These are phyloP conservation scores for Hymenoscyphus albidus DNA, from an alignment of 2,329 filamentous ascomycete genomes.

Conservation along the genomic window DNA sequence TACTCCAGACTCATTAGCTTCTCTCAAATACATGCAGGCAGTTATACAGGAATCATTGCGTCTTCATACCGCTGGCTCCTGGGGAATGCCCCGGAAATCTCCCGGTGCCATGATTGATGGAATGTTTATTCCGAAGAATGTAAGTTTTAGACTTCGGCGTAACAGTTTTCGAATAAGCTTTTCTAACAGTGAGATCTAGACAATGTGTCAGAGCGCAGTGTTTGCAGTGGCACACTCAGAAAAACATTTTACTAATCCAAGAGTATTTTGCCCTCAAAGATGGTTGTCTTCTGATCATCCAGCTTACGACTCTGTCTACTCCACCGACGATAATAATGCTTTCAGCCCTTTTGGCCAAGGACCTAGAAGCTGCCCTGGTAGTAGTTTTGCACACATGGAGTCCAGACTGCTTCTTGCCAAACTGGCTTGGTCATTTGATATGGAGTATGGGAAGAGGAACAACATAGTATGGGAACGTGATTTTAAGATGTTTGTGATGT, in stretches of 20 bases:
- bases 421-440: not conserved
- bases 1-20: not conserved
- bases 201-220: not conserved
- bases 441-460: not conserved
- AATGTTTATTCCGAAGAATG: not conserved
- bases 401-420: not conserved
- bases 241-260: not conserved
- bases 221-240: not conserved
- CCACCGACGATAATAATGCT: not conserved
- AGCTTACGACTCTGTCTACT: not conserved
- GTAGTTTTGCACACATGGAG: not conserved
- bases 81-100: not conserved
- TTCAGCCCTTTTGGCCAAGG: not conserved
- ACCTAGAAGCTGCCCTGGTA: not conserved
- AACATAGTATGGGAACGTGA: slow-evolving; percentile 1
- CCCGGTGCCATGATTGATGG: not conserved
- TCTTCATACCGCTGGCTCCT: not conserved
- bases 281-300: not conserved
- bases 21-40: slow-evolving; percentile 1
- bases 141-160: not conserved
- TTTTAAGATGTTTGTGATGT: not conserved
- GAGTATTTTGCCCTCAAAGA: not conserved
- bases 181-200: not conserved
- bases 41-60: slow-evolving; percentile 4
- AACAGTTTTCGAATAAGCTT: not conserved